A percentile compares a stretch with the other conserved stretches of the same genome.
phyloP scores from a whole-genome alignment of 257 asterid species.

The Handroanthus guayacan region DNA sequence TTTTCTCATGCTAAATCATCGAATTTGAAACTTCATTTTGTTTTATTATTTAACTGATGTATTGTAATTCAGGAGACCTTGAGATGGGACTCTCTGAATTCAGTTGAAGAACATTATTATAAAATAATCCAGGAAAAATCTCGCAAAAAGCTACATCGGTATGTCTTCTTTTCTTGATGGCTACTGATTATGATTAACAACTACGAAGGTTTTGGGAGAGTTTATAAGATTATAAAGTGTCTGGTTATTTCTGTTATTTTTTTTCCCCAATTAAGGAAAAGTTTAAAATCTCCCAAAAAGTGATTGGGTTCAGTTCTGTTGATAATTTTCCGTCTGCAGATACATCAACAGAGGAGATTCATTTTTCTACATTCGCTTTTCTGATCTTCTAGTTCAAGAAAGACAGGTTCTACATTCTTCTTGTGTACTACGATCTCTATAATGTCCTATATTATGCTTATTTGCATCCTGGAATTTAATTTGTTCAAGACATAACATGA shows the following conservation, averaged over 20 bases:
- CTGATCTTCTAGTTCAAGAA: slow-evolving; percentile 88
- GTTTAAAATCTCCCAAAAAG: background rate
- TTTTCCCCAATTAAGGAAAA: background rate
- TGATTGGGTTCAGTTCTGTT: slow-evolving; percentile 11
- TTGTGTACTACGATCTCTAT: slow-evolving; percentile 28
- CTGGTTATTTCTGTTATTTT: background rate
- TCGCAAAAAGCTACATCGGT: background rate
- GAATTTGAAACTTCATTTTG: slow-evolving; percentile 20
- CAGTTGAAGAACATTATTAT: slow-evolving; percentile 90
- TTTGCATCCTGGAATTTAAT: background rate
- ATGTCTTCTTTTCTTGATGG: too few relatives aligned
- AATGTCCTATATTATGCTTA: too few relatives aligned
- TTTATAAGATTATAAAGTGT: background rate
- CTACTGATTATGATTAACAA: too few relatives aligned
- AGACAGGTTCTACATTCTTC: slow-evolving; percentile 70
- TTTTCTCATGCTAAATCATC: slow-evolving; percentile 17
- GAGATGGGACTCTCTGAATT: slow-evolving; percentile 81
- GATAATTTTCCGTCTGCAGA: slow-evolving; percentile 52
- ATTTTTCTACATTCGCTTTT: slow-evolving; percentile 88
- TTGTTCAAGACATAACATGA: background rate
- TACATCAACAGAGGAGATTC: slow-evolving; percentile 71
- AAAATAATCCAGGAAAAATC: too few relatives aligned
- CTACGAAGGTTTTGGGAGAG: too few relatives aligned
- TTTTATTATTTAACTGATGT: slow-evolving; percentile 23
- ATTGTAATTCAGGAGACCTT: slow-evolving; percentile 63